phyloP scores from a whole-genome alignment of 176 grass and related monocot genomes.

The Paspalum vaginatum region DNA sequence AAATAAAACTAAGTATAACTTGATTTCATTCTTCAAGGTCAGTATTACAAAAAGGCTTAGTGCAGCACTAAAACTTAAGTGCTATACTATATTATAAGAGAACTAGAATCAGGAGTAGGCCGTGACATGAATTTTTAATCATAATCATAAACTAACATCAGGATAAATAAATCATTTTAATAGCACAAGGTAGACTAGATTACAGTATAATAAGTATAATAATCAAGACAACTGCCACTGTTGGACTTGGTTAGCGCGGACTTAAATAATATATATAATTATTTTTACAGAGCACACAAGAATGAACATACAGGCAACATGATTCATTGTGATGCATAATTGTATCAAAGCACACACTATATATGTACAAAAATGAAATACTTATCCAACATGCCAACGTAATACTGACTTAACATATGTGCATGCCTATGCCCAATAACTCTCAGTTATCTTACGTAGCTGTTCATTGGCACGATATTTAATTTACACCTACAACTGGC shows the following conservation, averaged over 20 bases:
- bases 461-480: not conserved
- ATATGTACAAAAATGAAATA: not conserved
- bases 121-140: not conserved
- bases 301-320: not conserved
- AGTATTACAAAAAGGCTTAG: no score
- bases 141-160: conserved; percentile 20
- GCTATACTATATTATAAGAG: no score
- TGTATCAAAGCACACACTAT: not conserved
- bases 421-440: not conserved
- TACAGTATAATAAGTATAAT: conserved; percentile 13
- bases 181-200: conserved; percentile 14
- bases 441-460: not conserved
- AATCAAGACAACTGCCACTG: not conserved
- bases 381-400: conserved; percentile 15
- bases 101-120: no score
- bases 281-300: not conserved
- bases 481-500: conserved; percentile 7
- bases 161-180: not conserved
- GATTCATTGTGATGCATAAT: not conserved
- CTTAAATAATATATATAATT: not conserved
- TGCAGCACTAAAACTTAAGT: no score
- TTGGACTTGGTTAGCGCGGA: conserved; percentile 1
- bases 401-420: not conserved
- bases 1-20: no score
- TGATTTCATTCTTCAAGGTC: no score